Evolutionary conservation across 2,329 filamentous ascomycete genomes (phyloP).

Genomic region (Penicillium sp.): DNA sequence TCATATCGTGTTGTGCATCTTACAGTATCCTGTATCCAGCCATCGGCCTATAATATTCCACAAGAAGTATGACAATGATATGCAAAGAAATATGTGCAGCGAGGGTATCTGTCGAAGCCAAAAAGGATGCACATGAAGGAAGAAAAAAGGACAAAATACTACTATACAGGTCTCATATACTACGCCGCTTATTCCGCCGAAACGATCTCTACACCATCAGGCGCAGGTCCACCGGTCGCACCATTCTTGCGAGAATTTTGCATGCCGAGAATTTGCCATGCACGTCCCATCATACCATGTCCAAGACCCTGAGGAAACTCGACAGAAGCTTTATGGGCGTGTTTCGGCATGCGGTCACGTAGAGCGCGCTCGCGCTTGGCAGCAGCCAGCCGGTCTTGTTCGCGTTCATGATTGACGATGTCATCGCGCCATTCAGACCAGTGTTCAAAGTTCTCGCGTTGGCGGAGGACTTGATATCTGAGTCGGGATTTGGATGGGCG

Average conservation of each 20-base stretch:
- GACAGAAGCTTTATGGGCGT: conserved; percentile 30
- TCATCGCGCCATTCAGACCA: conserved; percentile 48
- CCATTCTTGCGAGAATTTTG: conserved; percentile 32
- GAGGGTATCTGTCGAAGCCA: conserved; percentile 16
- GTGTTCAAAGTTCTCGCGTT: conserved; percentile 48
- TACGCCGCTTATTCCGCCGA: conserved; percentile 10
- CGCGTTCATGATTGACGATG: conserved; percentile 37
- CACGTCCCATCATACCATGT: conserved; percentile 43
- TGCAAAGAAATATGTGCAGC: conserved; percentile 11
- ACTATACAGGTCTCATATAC: background rate
- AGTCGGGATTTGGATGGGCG: conserved; percentile 44
- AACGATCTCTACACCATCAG: conserved; percentile 21
- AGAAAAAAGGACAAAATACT: conserved; percentile 2
- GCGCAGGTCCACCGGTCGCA: conserved; percentile 10
- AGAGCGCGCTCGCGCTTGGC: conserved; percentile 34
- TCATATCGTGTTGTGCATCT: background rate
- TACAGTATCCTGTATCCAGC: background rate
- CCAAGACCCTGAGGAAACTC: conserved; percentile 34
- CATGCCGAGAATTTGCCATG: conserved; percentile 44
- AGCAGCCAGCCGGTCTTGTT: conserved; percentile 36
- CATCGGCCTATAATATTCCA: background rate
- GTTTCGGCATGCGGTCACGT: conserved; percentile 28
- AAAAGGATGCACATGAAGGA: conserved; percentile 6
- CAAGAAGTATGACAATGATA: conserved; percentile 1
- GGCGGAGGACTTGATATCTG: conserved; percentile 44